phyloP scores from a whole-genome alignment of 441 rosid genomes.

The Populus hybrid region DNA sequence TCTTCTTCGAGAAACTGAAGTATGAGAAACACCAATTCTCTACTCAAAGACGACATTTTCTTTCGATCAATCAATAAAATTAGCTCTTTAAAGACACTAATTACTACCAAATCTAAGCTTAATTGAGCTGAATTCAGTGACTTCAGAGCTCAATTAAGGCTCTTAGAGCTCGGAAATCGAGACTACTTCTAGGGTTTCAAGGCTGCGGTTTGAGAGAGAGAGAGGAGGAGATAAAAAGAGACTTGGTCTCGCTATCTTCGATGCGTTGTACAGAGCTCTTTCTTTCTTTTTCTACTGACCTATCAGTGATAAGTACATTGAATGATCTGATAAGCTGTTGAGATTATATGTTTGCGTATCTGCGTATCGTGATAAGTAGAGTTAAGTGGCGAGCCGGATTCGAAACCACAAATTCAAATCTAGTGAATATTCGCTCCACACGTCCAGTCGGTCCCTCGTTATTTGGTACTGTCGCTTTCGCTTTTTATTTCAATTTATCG shows the following conservation, averaged over 20 bases:
- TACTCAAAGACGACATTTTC: slow-evolving; percentile 75
- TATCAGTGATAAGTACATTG: accelerated
- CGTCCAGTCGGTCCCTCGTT: slow-evolving; percentile 69
- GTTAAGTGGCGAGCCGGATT: slow-evolving; percentile 59
- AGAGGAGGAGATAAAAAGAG: slow-evolving; percentile 31
- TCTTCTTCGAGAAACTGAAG: slow-evolving; percentile 95
- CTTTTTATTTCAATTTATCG: neutral
- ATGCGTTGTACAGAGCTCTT: slow-evolving; percentile 65
- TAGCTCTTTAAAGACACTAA: slow-evolving; percentile 8
- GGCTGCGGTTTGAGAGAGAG: slow-evolving; percentile 37
- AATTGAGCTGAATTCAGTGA: slow-evolving; percentile 20
- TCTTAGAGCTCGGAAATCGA: slow-evolving; percentile 26
- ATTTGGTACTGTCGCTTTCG: slow-evolving; percentile 42
- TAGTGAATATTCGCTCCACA: slow-evolving; percentile 73
- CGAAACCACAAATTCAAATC: slow-evolving; percentile 77
- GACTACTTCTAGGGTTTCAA: slow-evolving; percentile 51
- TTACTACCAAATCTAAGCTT: neutral
- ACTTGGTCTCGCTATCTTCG: slow-evolving; percentile 78
- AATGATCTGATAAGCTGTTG: accelerated
- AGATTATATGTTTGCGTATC: accelerated
- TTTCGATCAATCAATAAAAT: neutral
- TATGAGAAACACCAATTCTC: slow-evolving; percentile 87
- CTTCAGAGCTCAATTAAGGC: slow-evolving; percentile 12
- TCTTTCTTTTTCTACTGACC: slow-evolving; percentile 37
- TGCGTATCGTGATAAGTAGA: slow-evolving; percentile 24